These are phyloP conservation scores for Xylariaceae sp. DNA, from an alignment of 2,329 filamentous ascomycete species.

Conservation along the genomic window DNA sequence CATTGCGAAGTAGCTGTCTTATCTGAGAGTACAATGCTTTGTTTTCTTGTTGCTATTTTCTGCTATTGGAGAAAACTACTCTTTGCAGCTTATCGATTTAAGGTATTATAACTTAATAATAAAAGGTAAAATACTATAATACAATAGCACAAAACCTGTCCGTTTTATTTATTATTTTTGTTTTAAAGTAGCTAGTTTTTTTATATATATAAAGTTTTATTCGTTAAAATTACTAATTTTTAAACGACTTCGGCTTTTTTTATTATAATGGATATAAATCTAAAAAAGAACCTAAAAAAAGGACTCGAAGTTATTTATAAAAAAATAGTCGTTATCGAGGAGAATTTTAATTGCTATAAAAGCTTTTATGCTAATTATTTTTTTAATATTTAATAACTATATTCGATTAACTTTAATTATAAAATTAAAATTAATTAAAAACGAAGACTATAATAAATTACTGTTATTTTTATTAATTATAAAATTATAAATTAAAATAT, in stretches of 20 bases:
- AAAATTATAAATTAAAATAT: constrained; percentile 24
- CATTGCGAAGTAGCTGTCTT: constrained; percentile 16
- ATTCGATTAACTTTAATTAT: constrained; percentile 30
- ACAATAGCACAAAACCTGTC: neutral
- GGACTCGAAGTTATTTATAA: constrained; percentile 46
- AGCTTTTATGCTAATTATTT: constrained; percentile 35
- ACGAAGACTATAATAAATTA: constrained; percentile 3
- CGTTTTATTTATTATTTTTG: neutral
- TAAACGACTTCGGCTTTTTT: constrained; percentile 10
- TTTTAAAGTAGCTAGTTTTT: neutral
- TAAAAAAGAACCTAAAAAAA: constrained; percentile 48
- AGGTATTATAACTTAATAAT: constrained; percentile 35
- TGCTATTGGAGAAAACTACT: constrained; percentile 32
- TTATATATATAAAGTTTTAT: neutral
- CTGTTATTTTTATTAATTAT: constrained; percentile 8
- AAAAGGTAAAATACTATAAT: constrained; percentile 31
- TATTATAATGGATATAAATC: constrained; percentile 41
- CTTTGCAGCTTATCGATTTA: constrained; percentile 36
- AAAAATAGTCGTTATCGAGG: constrained; percentile 39
- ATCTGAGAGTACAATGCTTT: constrained; percentile 18
- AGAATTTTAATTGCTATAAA: constrained; percentile 46
- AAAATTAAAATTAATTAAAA: constrained; percentile 18
- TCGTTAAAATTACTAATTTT: neutral
- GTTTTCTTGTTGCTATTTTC: constrained; percentile 22
- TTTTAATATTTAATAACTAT: constrained; percentile 28